Conservation (phyloP, 371 early-diverging fungal species). For the Mucor mucedo region DNA sequence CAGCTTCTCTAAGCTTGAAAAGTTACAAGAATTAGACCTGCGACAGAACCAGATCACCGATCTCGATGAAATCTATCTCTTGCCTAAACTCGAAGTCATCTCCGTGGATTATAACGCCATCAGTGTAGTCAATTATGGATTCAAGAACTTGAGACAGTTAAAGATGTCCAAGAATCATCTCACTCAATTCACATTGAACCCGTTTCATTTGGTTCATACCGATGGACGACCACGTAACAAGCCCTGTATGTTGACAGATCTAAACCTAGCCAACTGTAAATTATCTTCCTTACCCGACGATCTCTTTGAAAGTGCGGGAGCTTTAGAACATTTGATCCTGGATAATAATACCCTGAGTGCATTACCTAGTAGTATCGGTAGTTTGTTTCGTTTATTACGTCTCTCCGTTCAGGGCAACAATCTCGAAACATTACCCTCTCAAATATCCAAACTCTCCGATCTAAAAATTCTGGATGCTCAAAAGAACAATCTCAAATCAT, state of each 20-base stretch:
- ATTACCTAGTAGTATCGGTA: conserved; percentile 68
- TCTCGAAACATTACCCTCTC: conserved; percentile 51
- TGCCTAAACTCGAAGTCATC: conserved; percentile 67
- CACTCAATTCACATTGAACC: conserved; percentile 51
- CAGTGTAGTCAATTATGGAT: conserved; percentile 49
- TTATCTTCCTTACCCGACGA: conserved; percentile 70
- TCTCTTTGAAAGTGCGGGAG: conserved; percentile 60
- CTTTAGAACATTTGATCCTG: conserved; percentile 64
- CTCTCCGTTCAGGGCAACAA: conserved; percentile 80
- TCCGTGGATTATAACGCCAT: conserved; percentile 75
- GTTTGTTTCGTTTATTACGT: conserved; percentile 53
- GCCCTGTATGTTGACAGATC: conserved; percentile 35
- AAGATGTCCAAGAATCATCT: conserved; percentile 63
- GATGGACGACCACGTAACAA: conserved; percentile 3
- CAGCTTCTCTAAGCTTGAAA: conserved; percentile 62
- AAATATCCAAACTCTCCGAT: conserved; percentile 36
- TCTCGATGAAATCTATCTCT: conserved; percentile 59
- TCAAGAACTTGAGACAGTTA: conserved; percentile 44
- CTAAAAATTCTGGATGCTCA: conserved; percentile 44
- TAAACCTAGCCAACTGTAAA: conserved; percentile 76
- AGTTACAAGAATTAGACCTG: conserved; percentile 76
- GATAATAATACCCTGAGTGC: conserved; percentile 78
- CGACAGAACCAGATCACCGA: conserved; percentile 76
- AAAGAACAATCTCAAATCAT: conserved; percentile 68
- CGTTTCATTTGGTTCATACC: conserved; percentile 5